These are phyloP conservation scores for Neurospora sp. DNA, from an alignment of 495 filamentous ascomycete species.

Conservation along the genomic window DNA sequence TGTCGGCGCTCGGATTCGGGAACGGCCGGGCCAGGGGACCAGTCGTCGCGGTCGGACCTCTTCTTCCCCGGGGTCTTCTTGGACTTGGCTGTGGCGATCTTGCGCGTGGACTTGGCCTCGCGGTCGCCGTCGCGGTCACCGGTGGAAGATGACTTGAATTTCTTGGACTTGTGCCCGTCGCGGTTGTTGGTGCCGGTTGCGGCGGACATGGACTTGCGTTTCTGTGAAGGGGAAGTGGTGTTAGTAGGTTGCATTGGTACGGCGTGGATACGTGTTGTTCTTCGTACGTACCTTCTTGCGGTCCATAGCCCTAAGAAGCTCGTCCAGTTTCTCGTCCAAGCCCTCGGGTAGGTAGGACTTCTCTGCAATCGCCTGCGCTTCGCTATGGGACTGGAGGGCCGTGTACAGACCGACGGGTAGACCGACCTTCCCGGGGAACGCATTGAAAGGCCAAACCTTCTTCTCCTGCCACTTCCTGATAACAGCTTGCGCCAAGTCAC, in stretches of 20 bases:
- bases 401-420: conserved; percentile 70
- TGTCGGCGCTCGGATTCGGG: conserved; percentile 34
- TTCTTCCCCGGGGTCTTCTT: conserved; percentile 26
- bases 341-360: conserved; percentile 74
- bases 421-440: conserved; percentile 70
- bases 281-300: conserved; percentile 39
- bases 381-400: conserved; percentile 60
- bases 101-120: not conserved
- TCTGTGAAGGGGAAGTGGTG: conserved; percentile 18
- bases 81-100: conserved; percentile 19
- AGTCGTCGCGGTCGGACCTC: conserved; percentile 19
- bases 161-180: conserved; percentile 8
- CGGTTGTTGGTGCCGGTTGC: conserved; percentile 23
- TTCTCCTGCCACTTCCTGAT: conserved; percentile 75
- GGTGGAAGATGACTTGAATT: conserved; percentile 10
- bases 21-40: conserved; percentile 12
- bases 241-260: not conserved
- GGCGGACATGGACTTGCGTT: conserved; percentile 31
- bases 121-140: not conserved
- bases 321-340: conserved; percentile 68
- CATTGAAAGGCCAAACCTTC: conserved; percentile 67
- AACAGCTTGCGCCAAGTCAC: conserved; percentile 74
- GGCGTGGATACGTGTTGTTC: not conserved
- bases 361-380: conserved; percentile 72
- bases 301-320: conserved; percentile 44